Base-by-base conservation (phyloP, 495 filamentous ascomycete species). In the Penicillium mononematosum region DNA sequence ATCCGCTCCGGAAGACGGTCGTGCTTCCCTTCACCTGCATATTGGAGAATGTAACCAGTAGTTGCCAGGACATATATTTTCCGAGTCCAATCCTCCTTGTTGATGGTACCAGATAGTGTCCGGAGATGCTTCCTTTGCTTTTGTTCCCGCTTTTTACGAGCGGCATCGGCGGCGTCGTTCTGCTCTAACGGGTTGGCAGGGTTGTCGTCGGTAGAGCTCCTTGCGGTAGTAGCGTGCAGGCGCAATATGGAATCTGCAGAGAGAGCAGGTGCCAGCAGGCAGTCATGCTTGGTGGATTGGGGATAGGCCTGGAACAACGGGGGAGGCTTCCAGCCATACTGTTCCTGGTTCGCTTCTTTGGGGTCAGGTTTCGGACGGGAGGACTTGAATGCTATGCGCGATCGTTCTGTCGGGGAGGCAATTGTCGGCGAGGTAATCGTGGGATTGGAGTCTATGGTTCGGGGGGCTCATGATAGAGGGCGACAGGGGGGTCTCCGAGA, bases 301-400 rank as follows among this genome's bases (percentile, higher is more conserved):
- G 91, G 88, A 68, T 91, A 96, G n/a, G 90, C 91, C 65, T 95
- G 85, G 72, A 92, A 96, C 7, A 97, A 77, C 4, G 92, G 89
- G 8, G 92, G 91, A 4, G 89, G 86, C 53, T 85, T 82, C 88
- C 90, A 96, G 12, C 78, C 68, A 45, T 63, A 65, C 17, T 69
- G 58, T 29, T 74, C 68, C 36, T 65, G 61, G 7, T 62, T 56
- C 0, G 66, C 29, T 0, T 55, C 19, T 36, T 64, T 61, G 10
- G 62, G 48, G 1, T 70, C 70, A 0, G 69, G 55, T 55, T 59
- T 68, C 5, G 59, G 34, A 17, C 63, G 69, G 47, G 61, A 10
- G 17, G 58, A 66, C 16, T 68, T 58, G 19, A 68, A 60, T 16
- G 64, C 65, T 27, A 65, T 38, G 5, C 68, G 64, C 7, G 60